Evolutionary conservation across 305 asterid genomes (phyloP).

Genomic region (Fraxinus floribunda): DNA sequence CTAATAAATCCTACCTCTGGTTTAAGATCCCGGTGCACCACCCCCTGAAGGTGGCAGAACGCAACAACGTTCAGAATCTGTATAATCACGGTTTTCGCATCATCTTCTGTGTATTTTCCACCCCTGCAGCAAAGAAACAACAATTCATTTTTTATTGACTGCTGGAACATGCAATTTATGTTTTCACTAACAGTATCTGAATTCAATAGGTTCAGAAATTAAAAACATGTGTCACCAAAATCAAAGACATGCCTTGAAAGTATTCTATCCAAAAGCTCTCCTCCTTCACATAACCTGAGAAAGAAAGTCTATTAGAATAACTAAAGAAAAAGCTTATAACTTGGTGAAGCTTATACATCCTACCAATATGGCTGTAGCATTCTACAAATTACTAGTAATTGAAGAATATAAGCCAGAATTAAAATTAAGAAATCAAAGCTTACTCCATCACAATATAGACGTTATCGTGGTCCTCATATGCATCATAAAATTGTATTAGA

Average conservation of each 20-base stretch:
- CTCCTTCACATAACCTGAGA: constrained; percentile 81
- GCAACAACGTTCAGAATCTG: constrained; percentile 71
- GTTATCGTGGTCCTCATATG: constrained; percentile 68
- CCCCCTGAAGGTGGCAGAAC: constrained; percentile 86
- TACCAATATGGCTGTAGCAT: not conserved
- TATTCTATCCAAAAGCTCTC: constrained; percentile 83
- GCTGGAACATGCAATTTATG: not conserved
- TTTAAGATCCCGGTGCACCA: constrained; percentile 85
- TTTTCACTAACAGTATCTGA: not conserved
- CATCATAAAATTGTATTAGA: constrained; percentile 66
- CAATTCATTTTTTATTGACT: not conserved
- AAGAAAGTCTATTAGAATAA: constrained; percentile 7
- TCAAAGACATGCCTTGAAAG: constrained; percentile 56
- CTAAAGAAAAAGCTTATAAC: not conserved
- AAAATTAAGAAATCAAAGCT: constrained; percentile 29
- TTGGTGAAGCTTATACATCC: not conserved
- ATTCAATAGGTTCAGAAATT: constrained; percentile 4
- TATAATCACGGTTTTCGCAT: constrained; percentile 66
- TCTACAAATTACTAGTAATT: not conserved
- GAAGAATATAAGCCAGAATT: not conserved
- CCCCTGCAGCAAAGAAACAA: constrained; percentile 46
- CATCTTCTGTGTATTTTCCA: constrained; percentile 76
- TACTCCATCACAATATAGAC: constrained; percentile 85
- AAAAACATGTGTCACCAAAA: not conserved
- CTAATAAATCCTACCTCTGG: constrained; percentile 58